Evolutionary conservation across 306 rosid genomes (phyloP), one percentile per base, ranked within the genome.

Genomic region (Trichosanthes cucumerina): DNA sequence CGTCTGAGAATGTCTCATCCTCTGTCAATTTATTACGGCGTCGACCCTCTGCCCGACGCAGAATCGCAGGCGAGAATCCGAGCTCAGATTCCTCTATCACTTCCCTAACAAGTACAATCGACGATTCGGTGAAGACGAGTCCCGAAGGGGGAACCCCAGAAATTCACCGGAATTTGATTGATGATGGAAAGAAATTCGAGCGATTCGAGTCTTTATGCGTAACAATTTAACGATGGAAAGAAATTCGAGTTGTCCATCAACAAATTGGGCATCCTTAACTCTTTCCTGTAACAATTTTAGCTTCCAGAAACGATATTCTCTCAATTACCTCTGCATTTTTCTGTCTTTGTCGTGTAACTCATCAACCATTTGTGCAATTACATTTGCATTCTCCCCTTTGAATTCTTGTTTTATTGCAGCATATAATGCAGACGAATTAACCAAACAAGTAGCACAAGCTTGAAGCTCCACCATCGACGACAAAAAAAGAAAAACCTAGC

Each of bases 221-320:
- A n/a, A n/a, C n/a, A n/a, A n/a, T n/a, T n/a, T n/a, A n/a, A n/a
- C n/a, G n/a, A n/a, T n/a, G n/a, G n/a, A n/a, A n/a, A n/a, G n/a
- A n/a, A n/a, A n/a, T n/a, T n/a, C n/a, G n/a, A n/a, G n/a, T n/a
- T n/a, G 80, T 62, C 56, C 77, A 75, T 85, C 47, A 53, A 72
- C 31, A 47, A 16, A 76, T 53, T 74, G 85, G n/a, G 83, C 24
- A 59, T 87, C 79, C n/a, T 75, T 79, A 75, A 81, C 79, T 82
- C 85, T 85, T 80, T 81, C 84, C 64, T 84, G 83, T 84, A 76
- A n/a, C 43, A 91, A 79, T 84, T 88, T 93, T n/a, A 76, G 93
- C 90, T 89, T 93, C 98, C n/a, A 93, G 98, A 49, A 88, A 19
- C 73, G 88, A 88, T 88, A 93, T 85, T 83, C 86, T 91, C 85